Conservation (phyloP, 2,329 filamentous ascomycete species). For the Phoma herbarum region DNA sequence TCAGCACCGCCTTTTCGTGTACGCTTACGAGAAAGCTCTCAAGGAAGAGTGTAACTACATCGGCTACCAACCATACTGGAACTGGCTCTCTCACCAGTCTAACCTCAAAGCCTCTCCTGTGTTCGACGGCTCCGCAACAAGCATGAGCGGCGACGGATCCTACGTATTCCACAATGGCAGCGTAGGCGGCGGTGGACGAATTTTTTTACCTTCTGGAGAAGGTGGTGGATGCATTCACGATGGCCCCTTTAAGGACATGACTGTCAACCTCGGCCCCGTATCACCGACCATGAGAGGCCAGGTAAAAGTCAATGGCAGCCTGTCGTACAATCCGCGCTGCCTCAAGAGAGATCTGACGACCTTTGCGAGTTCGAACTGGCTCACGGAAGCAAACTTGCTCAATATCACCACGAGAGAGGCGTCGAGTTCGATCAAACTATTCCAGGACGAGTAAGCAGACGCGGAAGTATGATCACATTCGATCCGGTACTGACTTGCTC, state of each 20-base stretch:
- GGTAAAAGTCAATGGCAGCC: constrained; percentile 21
- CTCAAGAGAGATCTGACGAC: constrained; percentile 47
- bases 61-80: constrained; percentile 56
- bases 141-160: constrained; percentile 46
- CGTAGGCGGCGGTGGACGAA: constrained; percentile 24
- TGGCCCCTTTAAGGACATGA: constrained; percentile 34
- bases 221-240: constrained; percentile 37
- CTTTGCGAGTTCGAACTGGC: constrained; percentile 22
- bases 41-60: constrained; percentile 52
- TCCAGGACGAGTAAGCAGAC: constrained; percentile 44
- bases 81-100: constrained; percentile 52
- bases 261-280: constrained; percentile 38
- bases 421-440: constrained; percentile 41
- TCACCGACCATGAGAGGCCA: constrained; percentile 22
- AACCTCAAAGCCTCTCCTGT: constrained; percentile 41
- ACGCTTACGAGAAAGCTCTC: constrained; percentile 50
- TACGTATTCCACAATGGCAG: constrained; percentile 31
- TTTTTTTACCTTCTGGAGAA: constrained; percentile 19
- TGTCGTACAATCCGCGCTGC: constrained; percentile 43
- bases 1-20: constrained; percentile 48
- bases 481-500: neutral
- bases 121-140: constrained; percentile 41
- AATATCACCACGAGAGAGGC: constrained; percentile 63
- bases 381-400: constrained; percentile 43
- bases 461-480: neutral